Evolutionary conservation across 805 yeast genomes (phyloP).

Genomic region (Candida mattraensis): DNA sequence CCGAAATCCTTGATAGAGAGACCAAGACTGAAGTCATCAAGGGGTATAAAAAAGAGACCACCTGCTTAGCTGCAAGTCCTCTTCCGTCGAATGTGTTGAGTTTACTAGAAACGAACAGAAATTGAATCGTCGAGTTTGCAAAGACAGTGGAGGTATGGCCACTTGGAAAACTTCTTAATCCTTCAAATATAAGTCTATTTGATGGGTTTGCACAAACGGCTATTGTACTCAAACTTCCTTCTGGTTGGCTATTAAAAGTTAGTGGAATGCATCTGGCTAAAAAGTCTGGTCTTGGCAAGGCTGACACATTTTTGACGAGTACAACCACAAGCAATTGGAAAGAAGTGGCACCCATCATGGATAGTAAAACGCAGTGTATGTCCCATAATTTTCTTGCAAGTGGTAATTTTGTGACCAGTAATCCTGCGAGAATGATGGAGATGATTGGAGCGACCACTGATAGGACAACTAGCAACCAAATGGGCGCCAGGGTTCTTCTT

Average conservation of each 20-base stretch:
- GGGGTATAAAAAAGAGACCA: slow-evolving; percentile 37
- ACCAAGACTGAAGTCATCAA: slow-evolving; percentile 35
- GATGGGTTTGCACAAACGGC: slow-evolving; percentile 46
- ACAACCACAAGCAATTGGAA: slow-evolving; percentile 40
- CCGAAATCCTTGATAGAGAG: slow-evolving; percentile 45
- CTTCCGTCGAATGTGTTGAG: slow-evolving; percentile 37
- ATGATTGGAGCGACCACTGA: slow-evolving; percentile 36
- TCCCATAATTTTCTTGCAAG: slow-evolving; percentile 40
- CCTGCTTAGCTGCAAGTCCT: slow-evolving; percentile 35
- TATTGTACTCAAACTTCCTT: slow-evolving; percentile 40
- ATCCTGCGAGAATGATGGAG: slow-evolving; percentile 25
- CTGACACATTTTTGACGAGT: slow-evolving; percentile 47
- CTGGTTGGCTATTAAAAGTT: slow-evolving; percentile 31
- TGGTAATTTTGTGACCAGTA: slow-evolving; percentile 21
- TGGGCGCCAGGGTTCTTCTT: slow-evolving; percentile 32
- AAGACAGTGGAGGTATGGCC: slow-evolving; percentile 56
- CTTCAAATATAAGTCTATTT: slow-evolving; percentile 41
- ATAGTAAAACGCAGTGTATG: slow-evolving; percentile 36
- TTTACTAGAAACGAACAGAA: slow-evolving; percentile 36
- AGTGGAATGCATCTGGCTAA: slow-evolving; percentile 48
- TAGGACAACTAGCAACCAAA: slow-evolving; percentile 32
- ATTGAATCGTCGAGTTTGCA: slow-evolving; percentile 42
- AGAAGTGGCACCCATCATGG: slow-evolving; percentile 38
- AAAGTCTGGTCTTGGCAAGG: slow-evolving; percentile 55
- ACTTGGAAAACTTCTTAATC: slow-evolving; percentile 58